phyloP scores from a whole-genome alignment of 306 rosid genomes.

The Pyrus pyrifolia region DNA sequence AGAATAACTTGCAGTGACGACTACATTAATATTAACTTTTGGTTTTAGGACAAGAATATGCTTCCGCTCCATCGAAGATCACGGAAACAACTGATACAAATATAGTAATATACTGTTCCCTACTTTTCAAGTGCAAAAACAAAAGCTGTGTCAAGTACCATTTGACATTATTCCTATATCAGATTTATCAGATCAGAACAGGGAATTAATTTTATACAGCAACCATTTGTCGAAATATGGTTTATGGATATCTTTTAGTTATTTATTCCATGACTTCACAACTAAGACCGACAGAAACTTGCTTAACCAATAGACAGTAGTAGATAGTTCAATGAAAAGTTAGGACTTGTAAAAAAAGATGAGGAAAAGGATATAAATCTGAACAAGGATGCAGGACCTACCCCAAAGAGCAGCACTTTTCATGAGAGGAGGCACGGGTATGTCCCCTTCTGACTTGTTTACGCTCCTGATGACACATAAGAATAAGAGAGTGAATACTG shows the following conservation, averaged over 20 bases:
- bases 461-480: slow-evolving; percentile 48
- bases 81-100: no score
- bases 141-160: neutral
- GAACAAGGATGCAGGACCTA: slow-evolving; percentile 4
- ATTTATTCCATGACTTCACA: neutral
- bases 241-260: neutral
- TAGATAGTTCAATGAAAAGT: neutral
- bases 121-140: neutral
- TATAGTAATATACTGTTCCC: neutral
- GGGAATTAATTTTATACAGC: neutral
- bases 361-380: neutral
- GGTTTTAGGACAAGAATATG: neutral
- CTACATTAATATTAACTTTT: neutral
- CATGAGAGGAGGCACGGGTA: slow-evolving; percentile 92
- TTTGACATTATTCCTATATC: neutral
- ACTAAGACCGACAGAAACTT: neutral
- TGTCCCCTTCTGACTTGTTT: slow-evolving; percentile 76
- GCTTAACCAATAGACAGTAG: neutral
- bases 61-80: neutral
- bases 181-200: neutral
- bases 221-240: neutral
- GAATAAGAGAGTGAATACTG: slow-evolving; percentile 2
- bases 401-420: slow-evolving; percentile 69
- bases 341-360: neutral
- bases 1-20: neutral